A percentile compares a stretch with the other conserved stretches of the same genome.
Conservation (phyloP, 2,329 filamentous ascomycete species). For the Myotisia sp. region DNA sequence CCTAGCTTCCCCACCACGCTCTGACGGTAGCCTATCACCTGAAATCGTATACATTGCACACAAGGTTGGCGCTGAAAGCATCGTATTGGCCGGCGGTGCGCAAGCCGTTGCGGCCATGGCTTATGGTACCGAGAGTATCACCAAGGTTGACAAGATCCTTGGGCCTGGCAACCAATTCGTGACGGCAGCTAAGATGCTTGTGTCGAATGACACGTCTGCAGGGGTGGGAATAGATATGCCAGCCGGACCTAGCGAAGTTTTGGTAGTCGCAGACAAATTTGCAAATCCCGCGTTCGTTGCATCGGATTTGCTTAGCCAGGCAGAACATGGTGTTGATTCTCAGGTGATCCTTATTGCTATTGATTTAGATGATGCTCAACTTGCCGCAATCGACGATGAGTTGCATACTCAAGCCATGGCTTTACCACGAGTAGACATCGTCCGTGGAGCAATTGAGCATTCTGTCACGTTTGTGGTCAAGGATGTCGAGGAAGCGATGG, state of each 20-base stretch:
- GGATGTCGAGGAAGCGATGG: conserved; percentile 58
- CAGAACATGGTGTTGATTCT: conserved; percentile 90
- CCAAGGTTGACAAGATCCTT: conserved; percentile 96
- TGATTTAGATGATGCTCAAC: conserved; percentile 55
- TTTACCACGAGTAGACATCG: conserved; percentile 82
- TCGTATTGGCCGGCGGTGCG: conserved; percentile 87
- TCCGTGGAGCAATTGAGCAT: conserved; percentile 77
- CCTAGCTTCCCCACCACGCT: conserved; percentile 74
- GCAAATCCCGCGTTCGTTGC: conserved; percentile 91
- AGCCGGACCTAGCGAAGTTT: conserved; percentile 85
- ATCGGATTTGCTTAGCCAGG: conserved; percentile 85
- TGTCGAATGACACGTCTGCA: conserved; percentile 92
- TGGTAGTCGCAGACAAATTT: conserved; percentile 82
- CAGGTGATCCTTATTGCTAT: conserved; percentile 87
- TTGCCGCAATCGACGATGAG: conserved; percentile 79
- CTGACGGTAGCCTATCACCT: conserved; percentile 81
- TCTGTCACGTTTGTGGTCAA: conserved; percentile 72
- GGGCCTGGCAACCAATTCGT: conserved; percentile 98
- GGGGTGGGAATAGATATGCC: conserved; percentile 97
- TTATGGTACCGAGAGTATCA: conserved; percentile 87
- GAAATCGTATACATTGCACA: conserved; percentile 96
- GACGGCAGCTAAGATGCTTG: conserved; percentile 95
- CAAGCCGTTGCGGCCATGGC: conserved; percentile 95
- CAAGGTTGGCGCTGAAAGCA: conserved; percentile 90
- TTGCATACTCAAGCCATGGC: conserved; percentile 75